A percentile compares a stretch with the other conserved stretches of the same genome.
Conservation (phyloP, 2,329 filamentous ascomycete genomes). For the Exserohilum rostratum region DNA sequence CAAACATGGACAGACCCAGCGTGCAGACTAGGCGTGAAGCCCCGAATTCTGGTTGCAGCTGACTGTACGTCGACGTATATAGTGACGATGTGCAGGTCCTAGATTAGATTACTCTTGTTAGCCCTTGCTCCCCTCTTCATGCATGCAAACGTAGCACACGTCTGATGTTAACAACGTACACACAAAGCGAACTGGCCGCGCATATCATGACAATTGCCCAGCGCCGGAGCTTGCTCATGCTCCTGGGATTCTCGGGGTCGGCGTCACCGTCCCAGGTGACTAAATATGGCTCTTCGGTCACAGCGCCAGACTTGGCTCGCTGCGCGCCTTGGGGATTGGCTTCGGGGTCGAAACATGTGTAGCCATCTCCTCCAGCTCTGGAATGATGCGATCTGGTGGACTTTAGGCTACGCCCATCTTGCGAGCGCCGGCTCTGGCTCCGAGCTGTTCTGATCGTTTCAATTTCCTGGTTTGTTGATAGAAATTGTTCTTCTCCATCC, state of each 20-base stretch:
- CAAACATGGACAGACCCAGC: conserved; percentile 80
- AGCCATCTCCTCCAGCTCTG: conserved; percentile 47
- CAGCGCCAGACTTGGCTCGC: conserved; percentile 25
- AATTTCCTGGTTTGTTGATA: conserved; percentile 2
- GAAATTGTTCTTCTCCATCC: conserved; percentile 3
- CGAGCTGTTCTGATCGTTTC: conserved; percentile 1
- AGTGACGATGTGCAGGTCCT: conserved; percentile 87
- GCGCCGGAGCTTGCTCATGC: conserved; percentile 68
- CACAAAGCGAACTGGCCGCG: conserved; percentile 76
- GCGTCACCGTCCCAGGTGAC: conserved; percentile 77
- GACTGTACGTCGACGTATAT: conserved; percentile 81
- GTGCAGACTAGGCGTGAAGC: conserved; percentile 75
- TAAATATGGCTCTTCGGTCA: conserved; percentile 60
- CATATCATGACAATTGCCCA: conserved; percentile 81
- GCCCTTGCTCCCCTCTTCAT: not conserved
- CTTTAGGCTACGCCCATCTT: conserved; percentile 24
- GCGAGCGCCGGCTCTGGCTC: conserved; percentile 19
- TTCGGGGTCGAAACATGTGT: conserved; percentile 44
- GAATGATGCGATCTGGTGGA: conserved; percentile 42
- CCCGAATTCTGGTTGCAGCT: conserved; percentile 77
- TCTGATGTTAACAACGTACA: conserved; percentile 63
- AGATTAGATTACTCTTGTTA: conserved; percentile 11
- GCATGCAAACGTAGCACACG: not conserved
- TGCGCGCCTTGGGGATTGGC: conserved; percentile 26
- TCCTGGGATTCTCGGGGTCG: conserved; percentile 77